These are phyloP conservation scores for Arthrobotrys sinensis DNA, from an alignment of 2,329 filamentous ascomycete species.

Conservation along the genomic window DNA sequence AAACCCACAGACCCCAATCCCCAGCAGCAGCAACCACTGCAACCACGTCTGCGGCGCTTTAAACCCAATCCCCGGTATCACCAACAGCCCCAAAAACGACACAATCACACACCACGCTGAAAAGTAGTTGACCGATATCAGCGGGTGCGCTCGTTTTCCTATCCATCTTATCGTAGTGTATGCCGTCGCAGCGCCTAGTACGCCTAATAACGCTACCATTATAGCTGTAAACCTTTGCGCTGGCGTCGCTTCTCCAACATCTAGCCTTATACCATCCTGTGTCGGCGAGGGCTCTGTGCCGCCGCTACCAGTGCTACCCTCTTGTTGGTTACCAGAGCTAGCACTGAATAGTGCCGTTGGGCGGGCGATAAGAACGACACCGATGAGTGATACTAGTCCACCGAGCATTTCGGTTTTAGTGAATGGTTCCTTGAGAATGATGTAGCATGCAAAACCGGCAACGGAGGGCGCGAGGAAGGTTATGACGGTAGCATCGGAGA, in stretches of 20 bases:
- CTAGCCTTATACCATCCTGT: constrained; percentile 59
- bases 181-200: constrained; percentile 81
- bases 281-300: constrained; percentile 65
- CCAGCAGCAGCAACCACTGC: constrained; percentile 78
- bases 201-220: constrained; percentile 80
- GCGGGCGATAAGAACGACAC: constrained; percentile 86
- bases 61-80: constrained; percentile 73
- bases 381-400: constrained; percentile 80
- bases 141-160: constrained; percentile 82
- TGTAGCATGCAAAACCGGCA: constrained; percentile 83
- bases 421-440: constrained; percentile 82
- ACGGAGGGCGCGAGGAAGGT: constrained; percentile 87
- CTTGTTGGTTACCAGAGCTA: constrained; percentile 60
- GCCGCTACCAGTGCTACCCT: constrained; percentile 56
- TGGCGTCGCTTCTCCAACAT: constrained; percentile 69
- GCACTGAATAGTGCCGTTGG: constrained; percentile 74
- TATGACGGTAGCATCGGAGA: constrained; percentile 90
- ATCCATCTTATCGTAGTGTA: constrained; percentile 85
- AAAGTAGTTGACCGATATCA: constrained; percentile 92
- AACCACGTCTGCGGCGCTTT: constrained; percentile 71
- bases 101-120: constrained; percentile 79
- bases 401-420: constrained; percentile 83
- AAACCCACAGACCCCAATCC: constrained; percentile 82
- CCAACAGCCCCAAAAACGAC: constrained; percentile 74
- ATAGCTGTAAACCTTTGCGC: constrained; percentile 80